These are phyloP conservation scores for Coemansia sp. DNA, from an alignment of 192 early-diverging fungal species.

Conservation along the genomic window DNA sequence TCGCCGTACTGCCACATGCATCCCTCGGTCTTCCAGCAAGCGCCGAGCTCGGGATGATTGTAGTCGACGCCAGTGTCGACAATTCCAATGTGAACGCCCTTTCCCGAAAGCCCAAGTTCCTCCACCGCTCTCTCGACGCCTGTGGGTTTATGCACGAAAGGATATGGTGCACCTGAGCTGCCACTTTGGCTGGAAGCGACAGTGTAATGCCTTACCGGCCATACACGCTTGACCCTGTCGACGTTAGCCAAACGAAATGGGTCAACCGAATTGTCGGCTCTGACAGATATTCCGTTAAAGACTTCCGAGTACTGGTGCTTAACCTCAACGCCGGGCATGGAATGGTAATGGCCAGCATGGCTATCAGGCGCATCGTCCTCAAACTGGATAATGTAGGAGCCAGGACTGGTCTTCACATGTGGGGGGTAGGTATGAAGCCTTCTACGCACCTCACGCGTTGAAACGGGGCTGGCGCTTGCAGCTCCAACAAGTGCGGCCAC, in stretches of 20 bases:
- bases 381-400: conserved; percentile 40
- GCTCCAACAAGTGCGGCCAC: not conserved
- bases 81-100: conserved; percentile 68
- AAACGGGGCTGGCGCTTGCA: not conserved
- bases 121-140: conserved; percentile 56
- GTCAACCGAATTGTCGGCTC: not conserved
- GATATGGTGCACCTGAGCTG: not conserved
- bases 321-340: conserved; percentile 15
- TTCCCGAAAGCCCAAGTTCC: conserved; percentile 59
- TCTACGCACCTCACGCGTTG: conserved; percentile 8
- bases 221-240: conserved; percentile 31
- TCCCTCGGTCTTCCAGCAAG: conserved; percentile 61
- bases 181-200: not conserved
- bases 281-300: conserved; percentile 29
- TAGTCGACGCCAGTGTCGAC: conserved; percentile 74
- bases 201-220: conserved; percentile 23
- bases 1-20: conserved; percentile 63
- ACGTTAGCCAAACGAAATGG: conserved; percentile 21
- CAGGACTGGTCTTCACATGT: conserved; percentile 12
- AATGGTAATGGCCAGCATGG: conserved; percentile 12
- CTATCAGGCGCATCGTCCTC: conserved; percentile 7
- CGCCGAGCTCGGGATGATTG: conserved; percentile 66
- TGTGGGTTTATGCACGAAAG: conserved; percentile 52
- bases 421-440: conserved; percentile 16
- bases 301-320: conserved; percentile 16